These are phyloP conservation scores for Scedosporium dehoogii DNA, from an alignment of 2,329 filamentous ascomycete species.

Conservation along the genomic window DNA sequence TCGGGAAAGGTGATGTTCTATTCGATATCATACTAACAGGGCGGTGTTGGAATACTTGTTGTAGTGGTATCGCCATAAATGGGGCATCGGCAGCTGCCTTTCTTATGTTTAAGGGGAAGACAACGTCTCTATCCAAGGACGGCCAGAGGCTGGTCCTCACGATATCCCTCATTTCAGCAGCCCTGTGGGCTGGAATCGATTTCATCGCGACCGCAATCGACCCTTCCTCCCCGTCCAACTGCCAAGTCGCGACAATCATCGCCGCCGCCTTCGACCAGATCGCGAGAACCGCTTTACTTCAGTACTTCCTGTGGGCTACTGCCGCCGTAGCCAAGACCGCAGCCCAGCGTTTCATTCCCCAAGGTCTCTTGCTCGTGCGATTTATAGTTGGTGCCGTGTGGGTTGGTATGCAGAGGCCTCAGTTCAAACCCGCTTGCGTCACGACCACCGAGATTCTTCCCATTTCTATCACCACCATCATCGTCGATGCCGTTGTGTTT, in stretches of 20 bases:
- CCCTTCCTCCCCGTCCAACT: constrained; percentile 29
- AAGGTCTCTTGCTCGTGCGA: constrained; percentile 35
- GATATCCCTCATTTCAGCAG: constrained; percentile 38
- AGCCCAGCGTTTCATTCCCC: constrained; percentile 29
- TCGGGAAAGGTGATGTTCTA: neutral
- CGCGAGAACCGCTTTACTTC: constrained; percentile 40
- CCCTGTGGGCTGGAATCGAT: constrained; percentile 42
- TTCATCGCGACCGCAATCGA: constrained; percentile 41
- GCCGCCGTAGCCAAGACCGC: constrained; percentile 27
- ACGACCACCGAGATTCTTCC: constrained; percentile 33
- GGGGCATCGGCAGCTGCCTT: constrained; percentile 37
- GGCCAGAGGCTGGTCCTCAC: constrained; percentile 56
- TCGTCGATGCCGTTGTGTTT: constrained; percentile 35
- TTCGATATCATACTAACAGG: neutral
- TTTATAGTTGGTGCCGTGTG: constrained; percentile 44
- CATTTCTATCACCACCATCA: constrained; percentile 34
- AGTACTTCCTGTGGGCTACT: constrained; percentile 43
- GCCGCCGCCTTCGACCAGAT: constrained; percentile 48
- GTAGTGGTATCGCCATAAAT: constrained; percentile 43
- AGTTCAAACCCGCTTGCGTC: constrained; percentile 42
- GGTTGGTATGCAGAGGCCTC: constrained; percentile 41
- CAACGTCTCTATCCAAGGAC: constrained; percentile 40
- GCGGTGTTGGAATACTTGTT: neutral
- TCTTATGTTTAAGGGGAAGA: constrained; percentile 36
- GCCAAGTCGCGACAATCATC: constrained; percentile 42